Evolutionary conservation across 208 protist genomes (phyloP), one percentile per base, ranked within the genome.

Genomic region (Novymonas esmeraldas): DNA sequence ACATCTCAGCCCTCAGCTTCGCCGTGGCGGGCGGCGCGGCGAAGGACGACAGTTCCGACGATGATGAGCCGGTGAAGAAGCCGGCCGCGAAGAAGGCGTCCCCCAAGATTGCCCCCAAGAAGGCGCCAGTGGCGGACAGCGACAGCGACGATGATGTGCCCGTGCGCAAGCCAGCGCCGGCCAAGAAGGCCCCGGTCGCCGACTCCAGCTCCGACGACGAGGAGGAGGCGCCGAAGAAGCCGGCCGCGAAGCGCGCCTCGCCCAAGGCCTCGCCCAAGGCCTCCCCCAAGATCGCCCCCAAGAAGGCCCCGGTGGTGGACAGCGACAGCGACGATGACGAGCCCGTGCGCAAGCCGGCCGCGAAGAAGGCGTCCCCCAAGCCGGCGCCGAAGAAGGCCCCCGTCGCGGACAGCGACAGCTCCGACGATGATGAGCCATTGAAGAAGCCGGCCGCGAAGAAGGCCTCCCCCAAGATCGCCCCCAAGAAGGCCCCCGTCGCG

Each of bases 71-170:
- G 2, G 80, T 89, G 11, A 34, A 58, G 34, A 88, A 87, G 73
- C 77, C 79, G 22, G 64, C 49, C 11, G 46, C 76, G 9, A 84
- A 82, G 64, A 88, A 85, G 75, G 33, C 78, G 3, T 73, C 76
- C 38, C 76, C 68, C 36, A 82, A 84, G 64, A 10, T 46, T 9
- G 78, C 75, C 14, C 55, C 78, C 10, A 83, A 83, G 76, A 85
- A 85, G 75, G 61, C 79, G 2, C 70, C 71, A 3, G 16, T 79
- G 45, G 29, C 55, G 10, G 73, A 84, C 65, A 68, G 52, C 46
- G 70, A 80, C 70, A 73, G 67, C 51, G 81, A 82, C 46, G 84
- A 93, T 54, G 88, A 94, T 52, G 87, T 82, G 55, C 78, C 85
- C 0, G 79, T 89, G 22, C 58, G 68, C 29, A 90, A 87, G 78